Conservation (phyloP, 1,284 basidiomycete species). For the Ceratobasidium sp. region DNA sequence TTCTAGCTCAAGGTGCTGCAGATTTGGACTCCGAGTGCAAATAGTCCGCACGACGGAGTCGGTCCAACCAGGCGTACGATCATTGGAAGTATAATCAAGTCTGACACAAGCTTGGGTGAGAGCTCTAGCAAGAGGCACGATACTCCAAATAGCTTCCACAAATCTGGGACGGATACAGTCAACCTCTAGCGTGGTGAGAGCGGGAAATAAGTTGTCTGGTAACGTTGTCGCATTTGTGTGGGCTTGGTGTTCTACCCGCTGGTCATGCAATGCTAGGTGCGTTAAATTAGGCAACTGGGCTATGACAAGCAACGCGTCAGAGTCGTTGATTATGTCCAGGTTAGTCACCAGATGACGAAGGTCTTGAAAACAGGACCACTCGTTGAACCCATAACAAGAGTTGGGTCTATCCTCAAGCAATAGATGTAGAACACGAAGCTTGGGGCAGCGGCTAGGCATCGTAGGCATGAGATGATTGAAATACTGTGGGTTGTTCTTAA, state of each 20-base stretch:
- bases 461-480: background rate
- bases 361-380: background rate
- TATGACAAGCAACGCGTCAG: background rate
- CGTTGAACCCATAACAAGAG: background rate
- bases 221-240: background rate
- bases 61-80: background rate
- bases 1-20: background rate
- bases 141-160: background rate
- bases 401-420: background rate
- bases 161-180: background rate
- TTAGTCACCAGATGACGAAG: background rate
- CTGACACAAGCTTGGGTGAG: slow-evolving; percentile 3
- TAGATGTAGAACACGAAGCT: background rate
- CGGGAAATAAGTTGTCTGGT: background rate
- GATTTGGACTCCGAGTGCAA: background rate
- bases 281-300: background rate
- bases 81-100: background rate
- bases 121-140: background rate
- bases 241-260: too few relatives aligned
- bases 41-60: background rate
- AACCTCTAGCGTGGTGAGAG: background rate
- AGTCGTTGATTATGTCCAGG: background rate
- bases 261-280: background rate
- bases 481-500: background rate
- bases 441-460: background rate